Percentiles rank a stretch among this genome's conserved stretches.
These are phyloP conservation scores for Erigeron canadensis DNA, from an alignment of 129 eudicot species.

Conservation along the genomic window DNA sequence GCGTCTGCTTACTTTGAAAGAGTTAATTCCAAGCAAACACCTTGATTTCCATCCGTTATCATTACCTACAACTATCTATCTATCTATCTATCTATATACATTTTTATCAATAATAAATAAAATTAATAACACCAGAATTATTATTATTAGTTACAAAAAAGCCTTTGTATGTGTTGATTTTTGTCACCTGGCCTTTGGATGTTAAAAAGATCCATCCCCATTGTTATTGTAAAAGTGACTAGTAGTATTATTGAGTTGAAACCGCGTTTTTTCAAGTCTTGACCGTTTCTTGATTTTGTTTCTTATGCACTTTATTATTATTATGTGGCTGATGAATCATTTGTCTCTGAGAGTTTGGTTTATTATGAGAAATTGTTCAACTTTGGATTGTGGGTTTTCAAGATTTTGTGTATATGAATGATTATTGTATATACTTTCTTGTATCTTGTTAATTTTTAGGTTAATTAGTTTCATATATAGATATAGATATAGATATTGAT, in stretches of 20 bases:
- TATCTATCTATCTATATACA: no score
- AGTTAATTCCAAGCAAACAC: conserved; percentile 11
- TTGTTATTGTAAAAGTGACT: no score
- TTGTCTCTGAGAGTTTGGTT: no score
- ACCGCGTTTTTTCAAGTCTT: conserved; percentile 31
- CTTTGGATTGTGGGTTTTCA: neutral
- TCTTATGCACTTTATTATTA: conserved; percentile 10
- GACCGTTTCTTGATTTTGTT: conserved; percentile 5
- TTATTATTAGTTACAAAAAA: neutral
- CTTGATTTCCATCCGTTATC: neutral
- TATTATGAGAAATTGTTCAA: no score
- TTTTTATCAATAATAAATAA: no score
- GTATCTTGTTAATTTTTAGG: neutral
- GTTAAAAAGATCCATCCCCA: conserved; percentile 2
- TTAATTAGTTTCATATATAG: neutral
- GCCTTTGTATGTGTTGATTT: conserved; percentile 34
- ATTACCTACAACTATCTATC: conserved; percentile 9
- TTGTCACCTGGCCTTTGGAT: conserved; percentile 19
- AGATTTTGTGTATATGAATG: conserved; percentile 8
- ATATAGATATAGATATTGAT: neutral
- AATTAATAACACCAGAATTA: neutral
- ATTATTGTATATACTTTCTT: neutral
- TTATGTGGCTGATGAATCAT: neutral
- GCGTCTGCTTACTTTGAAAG: conserved; percentile 20
- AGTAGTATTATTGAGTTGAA: conserved; percentile 1